Conservation (phyloP, 805 yeast genomes). For the Ogataea paradorogensis region DNA sequence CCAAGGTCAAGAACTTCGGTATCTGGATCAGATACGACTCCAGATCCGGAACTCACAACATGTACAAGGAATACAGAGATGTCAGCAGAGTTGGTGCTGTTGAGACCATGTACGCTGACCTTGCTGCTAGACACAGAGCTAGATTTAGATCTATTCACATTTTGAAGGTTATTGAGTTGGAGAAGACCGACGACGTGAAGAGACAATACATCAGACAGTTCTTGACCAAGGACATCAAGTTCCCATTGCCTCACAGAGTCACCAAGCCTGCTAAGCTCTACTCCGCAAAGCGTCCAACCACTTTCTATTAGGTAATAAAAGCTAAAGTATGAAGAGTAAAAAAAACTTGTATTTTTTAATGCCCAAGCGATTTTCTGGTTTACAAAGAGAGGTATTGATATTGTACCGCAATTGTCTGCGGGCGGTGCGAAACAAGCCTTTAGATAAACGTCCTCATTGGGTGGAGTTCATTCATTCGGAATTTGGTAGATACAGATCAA, state of each 20-base stretch:
- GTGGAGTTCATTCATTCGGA: slow-evolving; percentile 41
- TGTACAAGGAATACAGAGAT: slow-evolving; percentile 99
- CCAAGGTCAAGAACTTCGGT: slow-evolving; percentile 99
- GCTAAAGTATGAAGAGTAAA: slow-evolving; percentile 6
- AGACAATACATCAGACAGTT: slow-evolving; percentile 99
- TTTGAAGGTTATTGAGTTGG: slow-evolving; percentile 98
- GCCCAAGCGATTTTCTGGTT: slow-evolving; percentile 37
- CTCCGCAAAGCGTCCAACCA: slow-evolving; percentile 92
- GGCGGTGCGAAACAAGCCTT: slow-evolving; percentile 44
- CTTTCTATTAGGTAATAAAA: slow-evolving; percentile 72
- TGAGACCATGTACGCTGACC: slow-evolving; percentile 97
- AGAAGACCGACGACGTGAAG: slow-evolving; percentile 96
- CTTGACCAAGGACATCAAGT: slow-evolving; percentile 90
- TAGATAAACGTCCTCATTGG: slow-evolving; percentile 33
- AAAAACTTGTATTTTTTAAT: slow-evolving; percentile 6
- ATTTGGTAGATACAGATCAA: slow-evolving; percentile 52
- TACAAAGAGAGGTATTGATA: slow-evolving; percentile 51
- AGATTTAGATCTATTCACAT: slow-evolving; percentile 99
- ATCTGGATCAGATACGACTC: slow-evolving; percentile 99
- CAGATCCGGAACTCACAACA: slow-evolving; percentile 99
- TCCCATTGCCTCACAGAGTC: slow-evolving; percentile 99
- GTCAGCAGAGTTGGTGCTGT: slow-evolving; percentile 99
- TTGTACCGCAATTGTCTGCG: slow-evolving; percentile 49
- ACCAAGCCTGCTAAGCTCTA: slow-evolving; percentile 84
- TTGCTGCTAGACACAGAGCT: slow-evolving; percentile 99